Evolutionary conservation across 768 basidiomycete species (phyloP).

Genomic region (Mycena pura): DNA sequence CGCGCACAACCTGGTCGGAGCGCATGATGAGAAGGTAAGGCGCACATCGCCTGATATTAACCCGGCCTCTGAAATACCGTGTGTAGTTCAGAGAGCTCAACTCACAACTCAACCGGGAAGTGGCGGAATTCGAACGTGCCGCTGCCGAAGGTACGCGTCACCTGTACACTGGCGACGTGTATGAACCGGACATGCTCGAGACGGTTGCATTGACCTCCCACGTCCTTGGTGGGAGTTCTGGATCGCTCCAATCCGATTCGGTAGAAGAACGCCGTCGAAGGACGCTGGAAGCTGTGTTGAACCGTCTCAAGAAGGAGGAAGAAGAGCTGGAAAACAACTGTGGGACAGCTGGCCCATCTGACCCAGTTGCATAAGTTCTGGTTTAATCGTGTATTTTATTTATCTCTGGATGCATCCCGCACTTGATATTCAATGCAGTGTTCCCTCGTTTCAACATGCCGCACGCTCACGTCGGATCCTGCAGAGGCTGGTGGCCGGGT

Average conservation of each 20-base stretch:
- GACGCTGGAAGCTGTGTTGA: conserved; percentile 66
- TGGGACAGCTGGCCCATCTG: conserved; percentile 51
- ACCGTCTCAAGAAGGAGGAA: conserved; percentile 66
- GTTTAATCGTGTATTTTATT: conserved; percentile 4
- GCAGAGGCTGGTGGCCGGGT: too few relatives aligned
- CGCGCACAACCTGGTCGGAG: conserved; percentile 75
- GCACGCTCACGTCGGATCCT: too few relatives aligned
- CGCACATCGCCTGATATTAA: neutral
- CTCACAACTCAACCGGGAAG: conserved; percentile 75
- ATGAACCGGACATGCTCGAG: conserved; percentile 64
- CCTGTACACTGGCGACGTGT: conserved; percentile 50
- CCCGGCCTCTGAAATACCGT: neutral
- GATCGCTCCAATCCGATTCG: conserved; percentile 45
- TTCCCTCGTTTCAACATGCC: too few relatives aligned
- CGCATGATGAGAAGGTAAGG: conserved; percentile 77
- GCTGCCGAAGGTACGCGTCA: conserved; percentile 59
- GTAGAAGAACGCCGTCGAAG: conserved; percentile 62
- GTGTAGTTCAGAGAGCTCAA: conserved; percentile 79
- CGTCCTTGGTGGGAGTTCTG: conserved; percentile 58
- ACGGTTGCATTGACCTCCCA: conserved; percentile 55
- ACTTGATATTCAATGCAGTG: neutral
- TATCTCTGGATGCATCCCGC: conserved; percentile 1
- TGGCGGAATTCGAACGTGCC: conserved; percentile 68
- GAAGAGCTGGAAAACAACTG: conserved; percentile 76
- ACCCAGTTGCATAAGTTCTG: conserved; percentile 3